phyloP scores from a whole-genome alignment of 208 protist genomes.

The Crithidia brevicula region DNA sequence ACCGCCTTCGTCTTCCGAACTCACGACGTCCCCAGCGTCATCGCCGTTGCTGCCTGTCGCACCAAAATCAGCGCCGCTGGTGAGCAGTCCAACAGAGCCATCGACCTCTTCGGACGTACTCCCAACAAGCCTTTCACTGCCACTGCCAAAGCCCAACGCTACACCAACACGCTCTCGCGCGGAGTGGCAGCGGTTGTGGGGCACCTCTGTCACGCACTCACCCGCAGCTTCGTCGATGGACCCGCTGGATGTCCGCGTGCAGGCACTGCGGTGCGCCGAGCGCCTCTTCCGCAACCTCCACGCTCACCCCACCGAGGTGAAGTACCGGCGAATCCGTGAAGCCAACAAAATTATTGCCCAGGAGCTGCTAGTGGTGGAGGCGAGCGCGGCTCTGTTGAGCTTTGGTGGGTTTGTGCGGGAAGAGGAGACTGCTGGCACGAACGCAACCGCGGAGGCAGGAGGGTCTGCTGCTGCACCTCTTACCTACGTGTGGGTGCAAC shows the following conservation, averaged over 20 bases:
- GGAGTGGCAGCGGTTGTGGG: slow-evolving; percentile 27
- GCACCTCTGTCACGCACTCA: background rate
- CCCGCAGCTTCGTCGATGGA: background rate
- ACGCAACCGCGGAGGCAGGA: background rate
- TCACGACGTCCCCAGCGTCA: too few species aligned
- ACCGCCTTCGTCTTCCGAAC: too few species aligned
- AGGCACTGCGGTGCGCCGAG: slow-evolving; percentile 45
- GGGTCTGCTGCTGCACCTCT: background rate
- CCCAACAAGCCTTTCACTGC: too few species aligned
- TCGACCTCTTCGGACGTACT: too few species aligned
- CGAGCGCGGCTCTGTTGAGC: slow-evolving; percentile 39
- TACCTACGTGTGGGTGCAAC: slow-evolving; percentile 19
- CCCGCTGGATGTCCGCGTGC: slow-evolving; percentile 23
- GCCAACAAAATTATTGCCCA: slow-evolving; percentile 38
- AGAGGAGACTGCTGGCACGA: slow-evolving; percentile 3
- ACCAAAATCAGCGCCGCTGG: background rate
- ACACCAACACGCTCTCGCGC: background rate
- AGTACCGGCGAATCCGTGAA: slow-evolving; percentile 60
- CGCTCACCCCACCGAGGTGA: slow-evolving; percentile 41
- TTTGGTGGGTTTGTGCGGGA: slow-evolving; percentile 49
- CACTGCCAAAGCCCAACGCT: background rate
- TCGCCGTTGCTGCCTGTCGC: background rate
- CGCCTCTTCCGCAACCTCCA: slow-evolving; percentile 57
- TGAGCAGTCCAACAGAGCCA: background rate
- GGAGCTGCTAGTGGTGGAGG: slow-evolving; percentile 58